phyloP scores from a whole-genome alignment of 306 rosid species.

The Casuarina glauca region DNA sequence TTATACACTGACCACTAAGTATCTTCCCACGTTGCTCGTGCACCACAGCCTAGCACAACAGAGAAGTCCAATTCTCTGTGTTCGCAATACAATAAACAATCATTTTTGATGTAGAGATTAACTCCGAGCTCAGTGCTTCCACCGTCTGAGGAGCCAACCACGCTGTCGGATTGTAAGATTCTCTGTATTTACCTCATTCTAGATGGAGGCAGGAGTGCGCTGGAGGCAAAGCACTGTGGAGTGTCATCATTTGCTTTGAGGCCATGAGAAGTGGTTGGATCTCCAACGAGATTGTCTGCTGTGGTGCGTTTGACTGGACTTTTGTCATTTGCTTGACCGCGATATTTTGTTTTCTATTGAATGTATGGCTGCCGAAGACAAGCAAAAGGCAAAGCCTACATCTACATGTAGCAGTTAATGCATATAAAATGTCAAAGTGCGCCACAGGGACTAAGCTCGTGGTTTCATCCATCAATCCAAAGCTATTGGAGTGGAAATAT shows the following conservation, averaged over 20 bases:
- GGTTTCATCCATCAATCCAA: not conserved
- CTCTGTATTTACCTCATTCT: not conserved
- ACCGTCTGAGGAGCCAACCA: conserved; percentile 25
- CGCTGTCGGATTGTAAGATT: conserved; percentile 7
- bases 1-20: not conserved
- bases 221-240: conserved; percentile 4
- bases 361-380: too few species aligned
- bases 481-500: not conserved
- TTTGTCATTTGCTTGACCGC: not conserved
- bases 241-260: conserved; percentile 14
- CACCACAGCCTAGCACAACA: conserved; percentile 29
- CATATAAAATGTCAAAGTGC: too few species aligned
- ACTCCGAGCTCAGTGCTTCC: conserved; percentile 20
- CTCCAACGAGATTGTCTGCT: conserved; percentile 15
- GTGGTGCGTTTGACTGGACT: conserved; percentile 28
- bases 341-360: too few species aligned
- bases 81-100: not conserved
- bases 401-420: too few species aligned
- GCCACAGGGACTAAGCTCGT: not conserved
- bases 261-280: conserved; percentile 30
- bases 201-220: conserved; percentile 4
- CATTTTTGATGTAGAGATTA: not conserved
- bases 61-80: conserved; percentile 23
- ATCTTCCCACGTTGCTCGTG: not conserved
- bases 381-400: too few species aligned